These are phyloP conservation scores for Aspergillus bombycis DNA, from an alignment of 2,329 filamentous ascomycete genomes.

Conservation along the genomic window DNA sequence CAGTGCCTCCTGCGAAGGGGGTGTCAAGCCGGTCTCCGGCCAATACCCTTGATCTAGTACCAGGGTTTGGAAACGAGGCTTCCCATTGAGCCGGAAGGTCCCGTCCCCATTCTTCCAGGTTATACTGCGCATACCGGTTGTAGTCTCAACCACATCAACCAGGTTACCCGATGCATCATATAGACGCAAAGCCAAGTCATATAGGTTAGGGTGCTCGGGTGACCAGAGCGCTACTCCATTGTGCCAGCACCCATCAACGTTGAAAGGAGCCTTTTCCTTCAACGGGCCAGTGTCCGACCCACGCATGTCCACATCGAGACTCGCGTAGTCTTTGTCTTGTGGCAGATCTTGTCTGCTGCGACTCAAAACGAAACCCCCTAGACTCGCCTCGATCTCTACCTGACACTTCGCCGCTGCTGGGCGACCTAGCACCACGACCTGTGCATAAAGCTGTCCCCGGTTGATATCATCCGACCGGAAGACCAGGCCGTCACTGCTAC, in stretches of 20 bases:
- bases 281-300: constrained; percentile 43
- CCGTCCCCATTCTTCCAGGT: constrained; percentile 62
- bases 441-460: constrained; percentile 54
- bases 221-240: constrained; percentile 69
- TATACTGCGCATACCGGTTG: constrained; percentile 63
- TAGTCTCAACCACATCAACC: constrained; percentile 61
- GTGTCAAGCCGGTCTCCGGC: constrained; percentile 69
- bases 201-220: constrained; percentile 64
- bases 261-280: constrained; percentile 32
- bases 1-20: constrained; percentile 69
- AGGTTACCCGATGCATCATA: constrained; percentile 36
- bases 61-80: constrained; percentile 68
- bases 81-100: constrained; percentile 66
- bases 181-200: constrained; percentile 62
- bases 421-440: constrained; percentile 50
- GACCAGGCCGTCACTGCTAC: constrained; percentile 64
- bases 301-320: constrained; percentile 54
- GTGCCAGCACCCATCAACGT: constrained; percentile 55
- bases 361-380: constrained; percentile 54
- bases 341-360: constrained; percentile 51
- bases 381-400: constrained; percentile 58
- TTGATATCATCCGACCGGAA: constrained; percentile 60
- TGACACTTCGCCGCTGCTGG: constrained; percentile 40
- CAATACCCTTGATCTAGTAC: constrained; percentile 73
- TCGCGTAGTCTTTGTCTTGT: constrained; percentile 53